Evolutionary conservation across 192 early-diverging fungal genomes (phyloP), one percentile per base, ranked within the genome.

Genomic region (Rhizoclosmatium globosum): DNA sequence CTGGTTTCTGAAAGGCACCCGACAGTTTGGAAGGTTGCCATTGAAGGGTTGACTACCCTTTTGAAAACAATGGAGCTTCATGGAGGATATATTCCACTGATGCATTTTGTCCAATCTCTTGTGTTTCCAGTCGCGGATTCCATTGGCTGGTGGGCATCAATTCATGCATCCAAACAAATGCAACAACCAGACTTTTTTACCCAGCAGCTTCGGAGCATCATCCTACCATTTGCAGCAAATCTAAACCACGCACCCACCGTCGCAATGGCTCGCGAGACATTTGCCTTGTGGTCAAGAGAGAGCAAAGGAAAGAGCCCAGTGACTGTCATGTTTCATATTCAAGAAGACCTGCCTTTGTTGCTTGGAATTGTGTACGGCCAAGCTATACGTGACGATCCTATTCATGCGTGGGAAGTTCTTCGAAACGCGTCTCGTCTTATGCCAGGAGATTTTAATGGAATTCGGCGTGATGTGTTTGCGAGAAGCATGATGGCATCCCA

Each of bases 171-270:
- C 11, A 68, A n/a, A 2, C 68, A 13, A 31, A 2, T 13, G 21
- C 3, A 21, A 64, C n/a, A 13, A 58, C n/a, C 21, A 3, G 45
- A 42, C 13, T 72, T 72, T n/a, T 9, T 21, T 6, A 50, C 11
- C n/a, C 47, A 43, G 48, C 53, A 72, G 38, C 57, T 72, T 39
- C 47, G 70, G 11, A 31, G 6, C 3, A 72, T 44, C 21, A 58
- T 72, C n/a, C 50, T 72, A 9, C 70, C 70, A 2, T 72, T 72
- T n/a, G 70, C 70, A 38, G 47, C 44, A 23, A n/a, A 6, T 23
- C 44, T 72, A 19, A n/a, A 39, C 6, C 70, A 72, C 38, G 15
- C 48, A 23, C 21, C 21, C 21, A 53, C 47, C 31, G 38, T 57
- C 23, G 21, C n/a, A 11, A 41, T 15, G 11, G 17, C 23, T 38